Conservation (phyloP, 352 stramenopile genomes). For the Phytophthora cactorum region DNA sequence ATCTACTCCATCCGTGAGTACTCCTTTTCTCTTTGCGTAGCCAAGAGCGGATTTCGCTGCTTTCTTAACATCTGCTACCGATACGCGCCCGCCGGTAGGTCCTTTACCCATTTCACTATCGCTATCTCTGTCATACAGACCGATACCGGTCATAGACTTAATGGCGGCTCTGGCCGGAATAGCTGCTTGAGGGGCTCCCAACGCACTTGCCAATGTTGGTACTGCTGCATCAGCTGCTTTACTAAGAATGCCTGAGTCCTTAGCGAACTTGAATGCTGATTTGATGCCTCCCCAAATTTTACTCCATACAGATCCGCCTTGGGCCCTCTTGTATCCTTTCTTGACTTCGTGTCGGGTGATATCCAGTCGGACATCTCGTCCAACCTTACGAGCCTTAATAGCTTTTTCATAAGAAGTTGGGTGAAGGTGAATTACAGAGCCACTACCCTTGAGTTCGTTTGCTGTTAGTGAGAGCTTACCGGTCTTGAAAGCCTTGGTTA, state of each 20-base stretch:
- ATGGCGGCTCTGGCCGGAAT: constrained; percentile 2
- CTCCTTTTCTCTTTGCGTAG: too few species aligned
- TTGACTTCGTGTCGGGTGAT: constrained; percentile 10
- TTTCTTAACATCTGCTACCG: too few species aligned
- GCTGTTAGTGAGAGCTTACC: too few species aligned
- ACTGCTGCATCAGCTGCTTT: not conserved
- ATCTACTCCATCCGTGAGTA: too few species aligned
- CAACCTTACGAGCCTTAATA: too few species aligned
- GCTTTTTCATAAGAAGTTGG: too few species aligned
- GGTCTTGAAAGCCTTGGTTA: constrained; percentile 1
- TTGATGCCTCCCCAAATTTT: constrained; percentile 7
- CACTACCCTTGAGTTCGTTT: too few species aligned
- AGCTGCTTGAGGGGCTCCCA: constrained; percentile 4
- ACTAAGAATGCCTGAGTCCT: not conserved
- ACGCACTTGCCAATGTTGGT: not conserved
- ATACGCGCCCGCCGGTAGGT: too few species aligned
- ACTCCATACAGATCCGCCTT: constrained; percentile 6
- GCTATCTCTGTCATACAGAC: too few species aligned
- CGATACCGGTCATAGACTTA: constrained; percentile 3
- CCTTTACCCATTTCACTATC: constrained; percentile 5
- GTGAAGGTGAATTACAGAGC: too few species aligned
- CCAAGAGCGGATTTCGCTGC: too few species aligned
- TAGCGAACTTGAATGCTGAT: constrained; percentile 7
- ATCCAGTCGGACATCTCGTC: constrained; percentile 8
- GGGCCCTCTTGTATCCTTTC: too few species aligned